phyloP scores from a whole-genome alignment of 306 rosid genomes.

The Fragaria iinumae region DNA sequence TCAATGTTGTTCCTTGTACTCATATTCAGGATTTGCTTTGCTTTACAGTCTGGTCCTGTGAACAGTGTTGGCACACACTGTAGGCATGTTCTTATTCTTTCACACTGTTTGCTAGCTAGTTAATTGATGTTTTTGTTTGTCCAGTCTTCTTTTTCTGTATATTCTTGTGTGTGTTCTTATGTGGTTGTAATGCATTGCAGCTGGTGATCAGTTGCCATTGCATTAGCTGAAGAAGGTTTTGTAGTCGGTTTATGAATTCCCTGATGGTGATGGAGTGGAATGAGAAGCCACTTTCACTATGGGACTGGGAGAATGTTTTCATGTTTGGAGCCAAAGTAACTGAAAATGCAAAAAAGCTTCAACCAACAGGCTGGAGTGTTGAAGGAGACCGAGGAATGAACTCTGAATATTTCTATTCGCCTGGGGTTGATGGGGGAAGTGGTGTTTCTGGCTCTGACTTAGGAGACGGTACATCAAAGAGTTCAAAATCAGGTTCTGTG shows the following conservation, averaged over 20 bases:
- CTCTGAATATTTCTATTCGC: conserved; percentile 50
- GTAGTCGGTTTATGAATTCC: conserved; percentile 22
- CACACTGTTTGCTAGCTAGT: neutral
- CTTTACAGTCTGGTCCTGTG: neutral
- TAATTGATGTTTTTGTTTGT: neutral
- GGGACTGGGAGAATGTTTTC: conserved; percentile 82
- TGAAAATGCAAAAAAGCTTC: conserved; percentile 52
- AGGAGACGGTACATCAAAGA: conserved; percentile 48
- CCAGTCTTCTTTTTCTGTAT: neutral
- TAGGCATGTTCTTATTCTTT: conserved; percentile 11
- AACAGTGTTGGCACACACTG: neutral
- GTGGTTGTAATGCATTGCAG: conserved; percentile 38
- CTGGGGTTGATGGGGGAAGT: conserved; percentile 40
- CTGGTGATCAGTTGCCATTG: conserved; percentile 24
- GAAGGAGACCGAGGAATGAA: conserved; percentile 56
- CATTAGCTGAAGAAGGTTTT: neutral
- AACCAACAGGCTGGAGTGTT: conserved; percentile 43
- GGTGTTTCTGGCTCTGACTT: conserved; percentile 57
- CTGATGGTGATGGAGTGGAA: conserved; percentile 75
- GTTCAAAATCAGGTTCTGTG: conserved; percentile 71
- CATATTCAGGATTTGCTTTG: neutral
- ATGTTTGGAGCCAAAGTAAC: conserved; percentile 50
- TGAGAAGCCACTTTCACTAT: conserved; percentile 51
- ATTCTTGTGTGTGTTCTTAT: neutral
- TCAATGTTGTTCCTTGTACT: neutral